Conservation (phyloP, 768 basidiomycete genomes). For the Amanita muscaria region DNA sequence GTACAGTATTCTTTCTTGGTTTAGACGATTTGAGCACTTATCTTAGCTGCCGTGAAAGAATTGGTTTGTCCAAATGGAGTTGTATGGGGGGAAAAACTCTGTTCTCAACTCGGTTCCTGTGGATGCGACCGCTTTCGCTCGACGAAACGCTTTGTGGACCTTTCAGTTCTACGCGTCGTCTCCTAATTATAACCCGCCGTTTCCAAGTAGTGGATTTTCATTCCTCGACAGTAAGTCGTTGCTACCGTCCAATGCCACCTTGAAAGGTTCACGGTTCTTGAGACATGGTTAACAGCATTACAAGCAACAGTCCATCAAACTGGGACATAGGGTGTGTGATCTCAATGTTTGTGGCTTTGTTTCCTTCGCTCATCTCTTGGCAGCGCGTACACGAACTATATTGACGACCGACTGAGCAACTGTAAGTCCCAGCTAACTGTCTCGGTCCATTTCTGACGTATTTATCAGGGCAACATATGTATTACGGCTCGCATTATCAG, state of each 20-base stretch:
- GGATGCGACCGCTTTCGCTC: constrained; percentile 36
- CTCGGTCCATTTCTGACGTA: no score
- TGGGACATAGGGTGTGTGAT: constrained; percentile 30
- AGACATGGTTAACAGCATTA: constrained; percentile 27
- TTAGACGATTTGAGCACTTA: background rate
- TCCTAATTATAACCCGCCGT: constrained; percentile 26
- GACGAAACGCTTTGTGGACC: constrained; percentile 34
- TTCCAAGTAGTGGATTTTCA: constrained; percentile 32
- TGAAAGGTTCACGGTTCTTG: no score
- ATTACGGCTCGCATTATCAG: constrained; percentile 24
- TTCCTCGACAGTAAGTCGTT: constrained; percentile 23
- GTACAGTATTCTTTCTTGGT: constrained; percentile 12
- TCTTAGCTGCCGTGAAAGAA: constrained; percentile 13
- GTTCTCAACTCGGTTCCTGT: constrained; percentile 32
- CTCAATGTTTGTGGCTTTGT: constrained; percentile 28
- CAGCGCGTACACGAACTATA: constrained; percentile 31
- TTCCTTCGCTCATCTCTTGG: constrained; percentile 18
- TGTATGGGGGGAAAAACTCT: constrained; percentile 38
- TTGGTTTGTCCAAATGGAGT: constrained; percentile 32
- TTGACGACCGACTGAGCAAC: constrained; percentile 26
- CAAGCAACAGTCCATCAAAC: constrained; percentile 24
- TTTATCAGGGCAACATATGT: constrained; percentile 22
- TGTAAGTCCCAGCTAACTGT: constrained; percentile 17
- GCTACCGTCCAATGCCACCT: no score
- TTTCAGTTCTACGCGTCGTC: constrained; percentile 45